Evolutionary conservation across 768 basidiomycete species (phyloP), one percentile per base, ranked within the genome.

Genomic region (Sistotremastrum suecicum): DNA sequence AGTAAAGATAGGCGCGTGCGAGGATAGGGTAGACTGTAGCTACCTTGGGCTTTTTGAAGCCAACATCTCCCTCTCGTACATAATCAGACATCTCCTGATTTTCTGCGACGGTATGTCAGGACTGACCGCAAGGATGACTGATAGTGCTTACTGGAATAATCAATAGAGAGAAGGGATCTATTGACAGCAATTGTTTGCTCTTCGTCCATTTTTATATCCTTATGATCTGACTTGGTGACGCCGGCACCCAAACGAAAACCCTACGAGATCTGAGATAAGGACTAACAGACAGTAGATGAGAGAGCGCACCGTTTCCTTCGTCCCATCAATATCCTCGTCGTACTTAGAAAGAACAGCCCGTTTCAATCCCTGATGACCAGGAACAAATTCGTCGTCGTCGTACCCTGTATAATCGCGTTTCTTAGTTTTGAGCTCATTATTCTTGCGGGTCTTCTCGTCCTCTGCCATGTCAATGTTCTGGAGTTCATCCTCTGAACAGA

Each of bases 401-500:
- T 87, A 94, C 10, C 92, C 92, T 0, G 88, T 91, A 58, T 97
- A 98, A 57, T 86, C 83, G 29, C 75, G 77, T 47, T 74, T 80
- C 67, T 94, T 90, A 39, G 83, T 88, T 64, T 95, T 94, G 42
- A 85, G 64, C 39, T 91, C 86, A 42, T 78, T 67, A 34, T 81
- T 80, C 63, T 88, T 82, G 56, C 85, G 76, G 10, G 72, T 75
- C 20, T 75, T 76, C 53, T 92, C 90, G 43, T 75, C 78, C 58
- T 95, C 92, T 0, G 88, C 90, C 74, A 98, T 76, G 56, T 95
- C 89, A 45, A 95, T 70, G 53, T 99, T 97, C 66, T 95, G 86
- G 9, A 99, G 73, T 63, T 94, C 95, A 62, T 99, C 95, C 82
- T 99, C 95, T 94, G 57, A 7, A 34, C 7, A 40, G 41, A 5